Evolutionary conservation across 2,329 filamentous ascomycete genomes (phyloP).

Genomic region (Trichoderma brevicompactum): DNA sequence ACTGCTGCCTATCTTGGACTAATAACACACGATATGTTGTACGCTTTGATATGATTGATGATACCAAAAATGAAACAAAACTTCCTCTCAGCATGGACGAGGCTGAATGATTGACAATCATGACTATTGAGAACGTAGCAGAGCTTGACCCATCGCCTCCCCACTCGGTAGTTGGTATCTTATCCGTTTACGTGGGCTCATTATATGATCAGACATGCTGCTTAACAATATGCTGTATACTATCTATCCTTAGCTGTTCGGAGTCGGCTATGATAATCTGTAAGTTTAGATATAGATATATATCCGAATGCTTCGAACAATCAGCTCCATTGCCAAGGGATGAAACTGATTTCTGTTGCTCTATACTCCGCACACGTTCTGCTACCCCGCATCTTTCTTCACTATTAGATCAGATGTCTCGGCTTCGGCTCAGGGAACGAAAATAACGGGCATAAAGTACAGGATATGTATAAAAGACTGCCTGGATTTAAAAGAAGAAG

Average conservation of each 20-base stretch:
- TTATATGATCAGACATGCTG: no score
- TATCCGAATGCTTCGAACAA: neutral
- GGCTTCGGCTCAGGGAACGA: neutral
- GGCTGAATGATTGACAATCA: neutral
- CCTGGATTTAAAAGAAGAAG: no score
- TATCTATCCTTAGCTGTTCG: no score
- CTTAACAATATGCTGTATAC: no score
- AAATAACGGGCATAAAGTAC: neutral
- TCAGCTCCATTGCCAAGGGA: neutral
- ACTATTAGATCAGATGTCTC: neutral
- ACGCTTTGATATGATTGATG: neutral
- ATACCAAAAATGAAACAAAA: neutral
- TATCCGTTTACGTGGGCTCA: no score
- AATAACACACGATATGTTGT: neutral
- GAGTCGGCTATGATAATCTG: no score
- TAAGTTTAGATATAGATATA: no score
- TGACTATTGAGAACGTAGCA: no score
- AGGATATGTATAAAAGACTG: neutral
- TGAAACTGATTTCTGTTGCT: neutral
- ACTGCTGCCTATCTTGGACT: conserved; percentile 21
- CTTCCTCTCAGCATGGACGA: neutral
- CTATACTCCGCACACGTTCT: neutral
- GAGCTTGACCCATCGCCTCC: no score
- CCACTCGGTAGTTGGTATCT: no score
- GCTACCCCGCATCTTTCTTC: neutral